Percentiles rank a stretch among this genome's conserved stretches.
These are phyloP conservation scores for Solanum bulbocastanum DNA, from an alignment of 257 asterid genomes.

Conservation along the genomic window DNA sequence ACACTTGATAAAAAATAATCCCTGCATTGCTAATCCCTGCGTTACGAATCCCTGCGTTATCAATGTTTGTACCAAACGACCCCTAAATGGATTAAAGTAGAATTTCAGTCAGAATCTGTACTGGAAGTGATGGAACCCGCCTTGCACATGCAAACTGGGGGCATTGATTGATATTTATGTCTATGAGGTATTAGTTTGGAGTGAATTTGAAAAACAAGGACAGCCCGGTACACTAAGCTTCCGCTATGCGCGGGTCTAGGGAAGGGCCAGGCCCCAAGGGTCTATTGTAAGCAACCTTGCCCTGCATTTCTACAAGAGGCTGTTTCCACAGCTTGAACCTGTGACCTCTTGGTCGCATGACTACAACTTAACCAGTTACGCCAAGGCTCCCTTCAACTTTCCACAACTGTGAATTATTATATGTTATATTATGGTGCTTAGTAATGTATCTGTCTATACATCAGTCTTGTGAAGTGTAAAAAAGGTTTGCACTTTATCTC, in stretches of 20 bases:
- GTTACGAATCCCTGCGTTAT: too few species aligned
- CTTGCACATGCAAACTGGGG: not conserved
- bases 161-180: not conserved
- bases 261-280: not conserved
- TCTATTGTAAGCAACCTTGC: not conserved
- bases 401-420: not conserved
- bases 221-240: not conserved
- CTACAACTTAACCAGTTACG: not conserved
- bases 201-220: not conserved
- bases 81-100: not conserved
- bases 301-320: not conserved
- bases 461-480: not conserved
- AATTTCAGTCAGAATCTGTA: not conserved
- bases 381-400: not conserved
- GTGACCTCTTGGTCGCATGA: not conserved
- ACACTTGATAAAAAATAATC: too few species aligned
- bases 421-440: not conserved
- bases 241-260: not conserved
- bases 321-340: not conserved
- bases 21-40: too few species aligned
- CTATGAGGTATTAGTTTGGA: not conserved
- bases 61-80: too few species aligned
- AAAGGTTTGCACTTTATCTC: not conserved
- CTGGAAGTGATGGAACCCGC: not conserved
- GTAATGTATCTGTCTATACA: not conserved